Evolutionary conservation across 2,329 filamentous ascomycete genomes (phyloP), one percentile per base, ranked within the genome.

Genomic region (Botryotinia narcissicola): DNA sequence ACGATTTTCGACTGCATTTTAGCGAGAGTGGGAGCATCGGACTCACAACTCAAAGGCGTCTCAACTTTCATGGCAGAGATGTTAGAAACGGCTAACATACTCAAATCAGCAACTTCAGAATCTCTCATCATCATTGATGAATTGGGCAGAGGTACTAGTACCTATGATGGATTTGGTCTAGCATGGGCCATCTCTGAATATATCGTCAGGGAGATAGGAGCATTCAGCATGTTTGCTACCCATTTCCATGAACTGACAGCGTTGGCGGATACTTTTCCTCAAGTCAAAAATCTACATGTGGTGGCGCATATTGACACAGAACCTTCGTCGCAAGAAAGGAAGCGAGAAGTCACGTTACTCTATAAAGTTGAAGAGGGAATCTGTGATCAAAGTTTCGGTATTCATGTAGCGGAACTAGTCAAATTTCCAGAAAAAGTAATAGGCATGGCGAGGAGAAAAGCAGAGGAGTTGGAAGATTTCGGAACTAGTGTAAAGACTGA

Each of bases 41-140:
- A 99, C 83, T 97, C 93, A 10, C 96, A 98, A 82, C 91, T 99
- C 76, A 98, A 98, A 84, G 96, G 96, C 51, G 96, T 99, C 2
- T 97, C 94, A 5, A 99, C 96, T 0, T 99, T 99, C 83, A 99
- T 99, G 97, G 96, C 96, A 2, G 96, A 99, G 84, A 99, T 99
- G 96, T 88, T 99, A 35, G 96, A 99, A 82, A 99, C 96, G 1
- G 94, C 96, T 77, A 98, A 98, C 81, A 99, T 99, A 77, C 90
- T 99, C 80, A 98, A 98, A 84, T 97, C 94, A 0, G 96, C 96
- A 2, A 99, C 96, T 0, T 90, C 92, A 46, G 96, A 99, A 81
- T 97, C 94, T 7, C 88, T 99, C 71, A 98, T 99, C 84, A 98
- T 99, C 82, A 98, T 99, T 78, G 97, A 99, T 82, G 96, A 99